Evolutionary conservation across 768 basidiomycete genomes (phyloP), one percentile per base, ranked within the genome.

Genomic region (Russula ochroleuca): DNA sequence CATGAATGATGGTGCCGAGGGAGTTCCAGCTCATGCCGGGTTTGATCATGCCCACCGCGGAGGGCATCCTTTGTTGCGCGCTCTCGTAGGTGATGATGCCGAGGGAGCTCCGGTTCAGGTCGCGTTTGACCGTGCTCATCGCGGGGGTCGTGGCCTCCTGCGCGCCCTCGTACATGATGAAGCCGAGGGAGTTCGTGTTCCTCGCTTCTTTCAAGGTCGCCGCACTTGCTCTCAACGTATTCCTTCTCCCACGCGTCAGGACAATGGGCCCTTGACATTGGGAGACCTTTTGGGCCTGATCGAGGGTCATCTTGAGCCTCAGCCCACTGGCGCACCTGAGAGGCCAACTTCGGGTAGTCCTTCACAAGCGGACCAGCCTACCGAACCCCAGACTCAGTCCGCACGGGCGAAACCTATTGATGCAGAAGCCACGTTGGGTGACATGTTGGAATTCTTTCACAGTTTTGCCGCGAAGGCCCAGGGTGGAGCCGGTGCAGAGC

Each of bases 371-470:
- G 21, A 9, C 0, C 48, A 7, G 15, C 40, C n/a, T 25, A 14
- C 54, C 5, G 53, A 61, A 19, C 54, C 21, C 5, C 25, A 45
- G 13, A 3, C 28, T 15, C 10, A 61, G 23, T 28, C 52, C 0
- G 8, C n/a, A 1, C 3, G 41, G 5, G 5, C 37, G 7, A 43
- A 49, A 47, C n/a, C 6, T 1, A 31, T 35, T 11, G 21, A 21
- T 28, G 48, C 0, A 17, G 48, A 25, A n/a, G 48, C 23, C 11
- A n/a, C 48, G 1, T 41, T 64, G 10, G 19, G 13, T 3, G 23
- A 41, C 41, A 11, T 64, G 1, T 8, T 64, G 31, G 59, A 64
- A 9, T 38, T 61, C 40, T n/a, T 64, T 6, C 53, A 61, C 2
- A 13, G 23, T 11, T 41, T 56, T 31, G 47, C 21, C 3, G 14